Conservation (phyloP, 495 filamentous ascomycete species). For the Corynascus novoguineensis region DNA sequence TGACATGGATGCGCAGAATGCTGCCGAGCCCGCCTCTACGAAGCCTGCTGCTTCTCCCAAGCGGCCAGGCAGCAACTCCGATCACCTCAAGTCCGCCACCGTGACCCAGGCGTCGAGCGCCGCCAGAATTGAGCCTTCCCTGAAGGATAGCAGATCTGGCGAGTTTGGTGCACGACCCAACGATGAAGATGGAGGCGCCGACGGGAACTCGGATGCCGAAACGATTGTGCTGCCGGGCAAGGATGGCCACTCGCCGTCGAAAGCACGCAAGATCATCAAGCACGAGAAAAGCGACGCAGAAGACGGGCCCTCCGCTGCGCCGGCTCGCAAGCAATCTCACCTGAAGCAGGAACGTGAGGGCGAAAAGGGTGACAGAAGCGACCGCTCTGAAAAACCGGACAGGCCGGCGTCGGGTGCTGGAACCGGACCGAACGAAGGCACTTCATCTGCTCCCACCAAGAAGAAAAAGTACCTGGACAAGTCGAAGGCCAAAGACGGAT, state of each 20-base stretch:
- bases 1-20: conserved; percentile 57
- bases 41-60: conserved; percentile 49
- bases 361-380: conserved; percentile 25
- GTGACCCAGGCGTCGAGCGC: conserved; percentile 28
- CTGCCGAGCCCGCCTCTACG: conserved; percentile 51
- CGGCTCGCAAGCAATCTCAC: conserved; percentile 33
- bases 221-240: conserved; percentile 73
- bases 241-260: conserved; percentile 62
- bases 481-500: conserved; percentile 42
- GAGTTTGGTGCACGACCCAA: conserved; percentile 11
- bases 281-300: conserved; percentile 57
- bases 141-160: conserved; percentile 21
- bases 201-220: conserved; percentile 73
- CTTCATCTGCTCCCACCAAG: conserved; percentile 33
- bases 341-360: conserved; percentile 24
- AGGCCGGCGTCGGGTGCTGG: conserved; percentile 21
- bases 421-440: conserved; percentile 4
- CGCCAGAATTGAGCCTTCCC: conserved; percentile 23
- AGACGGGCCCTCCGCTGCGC: conserved; percentile 33
- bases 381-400: conserved; percentile 29
- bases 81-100: conserved; percentile 36
- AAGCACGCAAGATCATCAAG: conserved; percentile 63
- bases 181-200: conserved; percentile 41
- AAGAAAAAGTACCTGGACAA: conserved; percentile 46
- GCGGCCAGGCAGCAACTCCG: conserved; percentile 40